These are phyloP conservation scores for Pseudocercospora ulei DNA, from an alignment of 2,329 filamentous ascomycete species.

Conservation along the genomic window DNA sequence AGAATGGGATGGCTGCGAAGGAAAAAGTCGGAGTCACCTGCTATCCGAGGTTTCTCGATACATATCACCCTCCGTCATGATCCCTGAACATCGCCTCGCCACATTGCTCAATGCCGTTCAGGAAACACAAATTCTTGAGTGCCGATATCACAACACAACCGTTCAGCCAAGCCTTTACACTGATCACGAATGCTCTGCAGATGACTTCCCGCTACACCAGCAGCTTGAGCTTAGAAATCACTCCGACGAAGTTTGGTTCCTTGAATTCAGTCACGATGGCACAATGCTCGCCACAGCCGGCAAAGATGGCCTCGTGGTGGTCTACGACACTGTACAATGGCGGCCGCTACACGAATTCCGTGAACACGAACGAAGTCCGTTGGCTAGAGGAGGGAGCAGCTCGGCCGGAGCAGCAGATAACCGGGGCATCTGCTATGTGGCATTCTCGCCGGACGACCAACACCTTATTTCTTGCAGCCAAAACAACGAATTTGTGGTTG, in stretches of 20 bases:
- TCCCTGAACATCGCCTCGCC: slow-evolving; percentile 81
- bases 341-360: slow-evolving; percentile 46
- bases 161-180: slow-evolving; percentile 74
- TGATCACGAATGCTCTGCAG: slow-evolving; percentile 73
- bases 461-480: slow-evolving; percentile 70
- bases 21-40: slow-evolving; percentile 61
- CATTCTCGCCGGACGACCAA: slow-evolving; percentile 86
- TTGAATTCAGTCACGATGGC: slow-evolving; percentile 83
- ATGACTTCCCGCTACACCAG: slow-evolving; percentile 65
- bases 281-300: slow-evolving; percentile 73
- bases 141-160: slow-evolving; percentile 78
- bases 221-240: slow-evolving; percentile 63
- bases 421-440: slow-evolving; percentile 62
- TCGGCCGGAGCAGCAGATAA: slow-evolving; percentile 17
- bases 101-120: slow-evolving; percentile 75
- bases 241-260: slow-evolving; percentile 78
- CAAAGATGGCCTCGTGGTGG: slow-evolving; percentile 60
- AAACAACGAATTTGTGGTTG: slow-evolving; percentile 33
- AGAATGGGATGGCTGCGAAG: slow-evolving; percentile 72
- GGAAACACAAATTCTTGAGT: slow-evolving; percentile 68
- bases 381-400: slow-evolving; percentile 13
- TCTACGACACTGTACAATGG: slow-evolving; percentile 71
- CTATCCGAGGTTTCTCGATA: slow-evolving; percentile 77
- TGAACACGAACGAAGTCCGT: slow-evolving; percentile 27
- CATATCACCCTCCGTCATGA: slow-evolving; percentile 93